Evolutionary conservation across 1,284 basidiomycete species (phyloP).

Genomic region (Trichosporon asahii): DNA sequence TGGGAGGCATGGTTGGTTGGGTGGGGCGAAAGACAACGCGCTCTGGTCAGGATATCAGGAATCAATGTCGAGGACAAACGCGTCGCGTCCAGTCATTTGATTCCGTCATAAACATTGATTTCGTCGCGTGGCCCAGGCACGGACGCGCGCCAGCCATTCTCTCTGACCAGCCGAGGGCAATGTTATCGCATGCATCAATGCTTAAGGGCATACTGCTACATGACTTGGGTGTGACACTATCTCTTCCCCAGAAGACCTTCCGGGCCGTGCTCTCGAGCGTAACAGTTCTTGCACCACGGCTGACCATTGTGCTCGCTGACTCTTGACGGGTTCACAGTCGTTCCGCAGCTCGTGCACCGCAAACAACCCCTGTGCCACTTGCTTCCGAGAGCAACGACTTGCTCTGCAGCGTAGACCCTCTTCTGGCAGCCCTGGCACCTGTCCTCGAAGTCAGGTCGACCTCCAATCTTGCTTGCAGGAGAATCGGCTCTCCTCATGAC

Average conservation of each 20-base stretch:
- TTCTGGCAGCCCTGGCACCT: conserved; percentile 46
- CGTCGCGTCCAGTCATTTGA: neutral
- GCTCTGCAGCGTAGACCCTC: conserved; percentile 51
- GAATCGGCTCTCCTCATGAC: conserved; percentile 16
- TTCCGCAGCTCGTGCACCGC: conserved; percentile 40
- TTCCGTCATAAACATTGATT: conserved; percentile 11
- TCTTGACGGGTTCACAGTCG: conserved; percentile 44
- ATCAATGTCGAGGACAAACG: neutral
- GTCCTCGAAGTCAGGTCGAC: conserved; percentile 36
- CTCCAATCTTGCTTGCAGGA: conserved; percentile 39
- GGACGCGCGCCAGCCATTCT: neutral
- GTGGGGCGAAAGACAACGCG: conserved; percentile 5
- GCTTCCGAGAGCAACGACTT: conserved; percentile 32
- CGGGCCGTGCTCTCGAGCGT: conserved; percentile 45
- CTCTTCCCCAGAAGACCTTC: conserved; percentile 42
- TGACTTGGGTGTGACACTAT: conserved; percentile 14
- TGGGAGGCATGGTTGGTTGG: neutral
- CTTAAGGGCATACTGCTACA: neutral
- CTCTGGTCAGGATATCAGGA: conserved; percentile 1
- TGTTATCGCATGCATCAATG: neutral
- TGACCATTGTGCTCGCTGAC: conserved; percentile 60
- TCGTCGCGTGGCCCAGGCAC: conserved; percentile 1
- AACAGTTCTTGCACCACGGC: conserved; percentile 50
- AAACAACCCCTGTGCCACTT: conserved; percentile 49
- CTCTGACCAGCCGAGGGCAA: neutral